These are phyloP conservation scores for Metrosideros polymorpha DNA, from an alignment of 441 rosid species.

Conservation along the genomic window DNA sequence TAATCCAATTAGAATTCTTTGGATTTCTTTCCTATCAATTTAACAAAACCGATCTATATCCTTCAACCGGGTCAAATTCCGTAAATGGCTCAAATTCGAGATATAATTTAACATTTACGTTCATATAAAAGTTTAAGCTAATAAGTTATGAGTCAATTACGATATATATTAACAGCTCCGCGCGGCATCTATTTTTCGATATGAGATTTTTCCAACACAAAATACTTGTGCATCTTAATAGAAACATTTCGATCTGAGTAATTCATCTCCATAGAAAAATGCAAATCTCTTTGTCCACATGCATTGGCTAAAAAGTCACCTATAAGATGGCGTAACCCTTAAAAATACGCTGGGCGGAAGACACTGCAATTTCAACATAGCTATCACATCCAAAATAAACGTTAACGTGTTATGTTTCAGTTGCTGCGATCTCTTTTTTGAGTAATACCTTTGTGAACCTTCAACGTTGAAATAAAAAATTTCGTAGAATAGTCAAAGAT, in stretches of 20 bases:
- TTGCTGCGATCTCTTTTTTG: neutral
- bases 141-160: neutral
- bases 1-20: no score
- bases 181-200: no score
- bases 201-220: no score
- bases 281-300: neutral
- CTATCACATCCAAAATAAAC: neutral
- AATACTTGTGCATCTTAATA: neutral
- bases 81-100: no score
- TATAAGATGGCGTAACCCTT: neutral
- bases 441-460: neutral
- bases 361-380: neutral
- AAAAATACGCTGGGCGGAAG: neutral
- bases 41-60: no score
- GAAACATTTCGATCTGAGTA: neutral
- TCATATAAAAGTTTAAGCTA: neutral
- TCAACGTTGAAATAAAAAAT: neutral
- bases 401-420: neutral
- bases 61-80: no score
- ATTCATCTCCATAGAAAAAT: neutral
- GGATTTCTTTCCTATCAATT: no score
- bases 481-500: neutral
- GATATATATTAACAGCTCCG: neutral
- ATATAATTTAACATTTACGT: no score
- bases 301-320: neutral